Evolutionary conservation across 768 basidiomycete species (phyloP).

Genomic region (Boletus edulis): DNA sequence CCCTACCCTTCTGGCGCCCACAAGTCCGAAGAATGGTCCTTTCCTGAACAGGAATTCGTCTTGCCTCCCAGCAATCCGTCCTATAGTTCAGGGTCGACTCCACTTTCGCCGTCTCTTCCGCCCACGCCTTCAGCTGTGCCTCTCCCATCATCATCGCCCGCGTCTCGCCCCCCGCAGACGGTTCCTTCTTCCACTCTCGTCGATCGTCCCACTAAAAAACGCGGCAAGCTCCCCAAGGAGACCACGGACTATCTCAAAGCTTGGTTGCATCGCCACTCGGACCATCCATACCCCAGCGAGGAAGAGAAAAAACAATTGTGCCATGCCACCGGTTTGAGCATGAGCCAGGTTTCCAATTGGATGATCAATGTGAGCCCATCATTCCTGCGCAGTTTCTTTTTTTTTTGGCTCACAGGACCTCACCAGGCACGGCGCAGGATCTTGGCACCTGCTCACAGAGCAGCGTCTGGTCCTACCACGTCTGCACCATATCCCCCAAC

Average conservation of each 20-base stretch:
- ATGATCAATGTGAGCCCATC: conserved; percentile 75
- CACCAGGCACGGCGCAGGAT: conserved; percentile 76
- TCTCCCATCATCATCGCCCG: conserved; percentile 41
- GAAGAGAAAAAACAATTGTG: conserved; percentile 90
- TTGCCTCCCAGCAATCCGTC: conserved; percentile 31
- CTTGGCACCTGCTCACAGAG: conserved; percentile 77
- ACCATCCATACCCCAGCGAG: conserved; percentile 87
- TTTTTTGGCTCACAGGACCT: conserved; percentile 11
- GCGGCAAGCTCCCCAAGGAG: conserved; percentile 87
- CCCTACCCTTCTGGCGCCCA: conserved; percentile 40
- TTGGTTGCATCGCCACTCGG: conserved; percentile 84
- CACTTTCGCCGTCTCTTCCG: conserved; percentile 44
- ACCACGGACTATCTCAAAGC: conserved; percentile 87
- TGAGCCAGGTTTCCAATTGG: conserved; percentile 91
- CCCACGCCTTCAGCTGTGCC: conserved; percentile 31
- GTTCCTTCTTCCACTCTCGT: conserved; percentile 57
- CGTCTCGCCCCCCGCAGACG: conserved; percentile 51
- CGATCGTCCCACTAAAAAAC: conserved; percentile 76
- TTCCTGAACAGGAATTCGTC: conserved; percentile 59
- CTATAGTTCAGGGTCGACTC: conserved; percentile 29
- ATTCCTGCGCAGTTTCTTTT: background rate
- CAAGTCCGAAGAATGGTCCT: conserved; percentile 73
- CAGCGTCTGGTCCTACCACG: conserved; percentile 73
- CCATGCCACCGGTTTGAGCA: conserved; percentile 80
- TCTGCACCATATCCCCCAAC: conserved; percentile 66